Base-by-base conservation (phyloP, 2,329 filamentous ascomycete genomes). In the Pyrenochaeta sp. region DNA sequence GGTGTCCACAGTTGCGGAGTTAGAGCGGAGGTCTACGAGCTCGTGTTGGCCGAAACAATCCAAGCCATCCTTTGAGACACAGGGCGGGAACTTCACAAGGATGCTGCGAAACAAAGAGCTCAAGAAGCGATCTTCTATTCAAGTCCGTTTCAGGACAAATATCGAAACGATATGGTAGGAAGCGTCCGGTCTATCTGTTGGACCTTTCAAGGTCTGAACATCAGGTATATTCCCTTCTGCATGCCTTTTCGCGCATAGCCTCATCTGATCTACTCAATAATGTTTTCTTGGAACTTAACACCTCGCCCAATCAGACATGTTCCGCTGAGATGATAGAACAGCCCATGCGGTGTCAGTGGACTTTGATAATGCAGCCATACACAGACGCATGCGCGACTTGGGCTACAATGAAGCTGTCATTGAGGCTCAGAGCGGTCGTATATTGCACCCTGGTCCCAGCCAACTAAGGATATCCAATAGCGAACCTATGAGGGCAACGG, bases 401-500 rank as follows among this genome's bases (percentile, higher is more conserved):
- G 13, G 13, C 24, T n/a, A n/a, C 42, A 19, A 27, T n/a, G 40
- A 44, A 5, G 42, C 40, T 28, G 24, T 44, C 10, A 5, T 28
- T n/a, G 10, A 44, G 22, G 42, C 25, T 44, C 12, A 24, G 28
- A n/a, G 42, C 25, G 5, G 24, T 27, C 4, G 42, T 27, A 5
- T 28, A 6, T 44, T 9, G 24, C 12, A n/a, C 10, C 25, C 36
- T 39, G 13, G 9, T 44, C 25, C 42, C 2, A 7, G 39, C 42
- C 22, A 27, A 44, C 4, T 27, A 22, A 44, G 25, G 24, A 4
- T 13, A n/a, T 47, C 5, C 28, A 2, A 32, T n/a, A 2, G 19
- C 28, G 28, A 47, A 12, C 24, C 61, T 72, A 78, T 59, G 65
- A 63, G 25, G 72, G 70, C 44, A 76, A 59, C 47, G 73, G 72